Conservation (phyloP, 2,329 filamentous ascomycete genomes). For the Neobulgaria alba region DNA sequence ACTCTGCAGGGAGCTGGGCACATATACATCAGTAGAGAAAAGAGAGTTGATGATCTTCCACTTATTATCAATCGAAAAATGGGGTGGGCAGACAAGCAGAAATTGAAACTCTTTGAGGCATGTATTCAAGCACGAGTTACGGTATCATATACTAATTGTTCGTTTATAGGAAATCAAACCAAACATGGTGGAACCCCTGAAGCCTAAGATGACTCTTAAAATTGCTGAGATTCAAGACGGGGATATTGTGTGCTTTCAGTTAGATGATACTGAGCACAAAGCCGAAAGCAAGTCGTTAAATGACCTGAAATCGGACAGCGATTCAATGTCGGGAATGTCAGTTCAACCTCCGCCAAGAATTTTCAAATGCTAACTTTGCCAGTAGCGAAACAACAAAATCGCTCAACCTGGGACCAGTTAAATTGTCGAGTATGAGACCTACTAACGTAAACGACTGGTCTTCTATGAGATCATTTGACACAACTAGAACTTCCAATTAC, state of each 20-base stretch:
- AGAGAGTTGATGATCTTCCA: conserved; percentile 78
- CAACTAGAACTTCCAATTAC: background rate
- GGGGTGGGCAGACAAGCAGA: conserved; percentile 70
- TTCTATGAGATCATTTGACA: background rate
- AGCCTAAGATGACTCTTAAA: conserved; percentile 80
- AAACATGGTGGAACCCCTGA: conserved; percentile 92
- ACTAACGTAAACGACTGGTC: too few relatives aligned
- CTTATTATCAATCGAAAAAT: conserved; percentile 72
- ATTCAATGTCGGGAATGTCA: conserved; percentile 12
- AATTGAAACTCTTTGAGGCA: conserved; percentile 70
- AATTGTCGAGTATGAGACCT: too few relatives aligned
- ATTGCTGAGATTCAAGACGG: conserved; percentile 94
- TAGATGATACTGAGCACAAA: conserved; percentile 37
- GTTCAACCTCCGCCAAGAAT: conserved; percentile 5
- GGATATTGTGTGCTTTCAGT: conserved; percentile 93
- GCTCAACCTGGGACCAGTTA: too few relatives aligned
- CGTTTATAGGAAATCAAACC: conserved; percentile 75
- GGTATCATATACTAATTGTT: conserved; percentile 1
- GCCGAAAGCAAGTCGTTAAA: conserved; percentile 32
- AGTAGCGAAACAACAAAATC: conserved; percentile 11
- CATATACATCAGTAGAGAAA: conserved; percentile 78
- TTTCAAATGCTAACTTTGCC: conserved; percentile 13
- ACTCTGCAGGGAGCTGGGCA: conserved; percentile 69
- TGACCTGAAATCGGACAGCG: conserved; percentile 15
- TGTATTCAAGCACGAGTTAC: too few relatives aligned